Base-by-base conservation (phyloP, 768 basidiomycete species). In the Tephrocybe sp. region DNA sequence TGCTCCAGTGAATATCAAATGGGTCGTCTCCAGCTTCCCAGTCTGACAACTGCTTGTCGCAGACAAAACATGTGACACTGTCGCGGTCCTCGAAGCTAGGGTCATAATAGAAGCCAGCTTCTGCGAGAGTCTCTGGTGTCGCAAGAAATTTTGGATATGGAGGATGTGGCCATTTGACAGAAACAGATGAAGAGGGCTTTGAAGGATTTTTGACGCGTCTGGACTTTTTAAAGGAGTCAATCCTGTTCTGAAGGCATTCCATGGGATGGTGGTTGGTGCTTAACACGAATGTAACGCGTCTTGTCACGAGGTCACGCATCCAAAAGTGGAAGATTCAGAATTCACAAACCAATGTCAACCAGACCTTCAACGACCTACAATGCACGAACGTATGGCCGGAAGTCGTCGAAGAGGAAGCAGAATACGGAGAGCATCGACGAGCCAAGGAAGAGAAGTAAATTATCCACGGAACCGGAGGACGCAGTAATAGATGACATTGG, bases 1-100 rank as follows among this genome's bases (percentile, higher is more conserved):
- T 89, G 30, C 72, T 64, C 65, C 77, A 85, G 61, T 98, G 95
- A 34, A 96, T 85, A 35, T 81, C 75, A 57, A 89, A 87, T 1
- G 95, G 94, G 68, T 95, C 89, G 59, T 98, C 94, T 0, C 81
- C 72, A 39, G 74, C 75, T 41, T 88, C 88, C 95, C 95, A 98
- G 16, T 87, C 89, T 48, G 83, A 81, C 8, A 98, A 75, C 54
- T 86, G 76, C 60, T 94, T 90, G 39, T 75, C 77, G 70, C 95
- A 98, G 56, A 87, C 71, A 65, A 86, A 97, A 66, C 95, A 98
- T 4, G 79, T 75, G 17, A 89, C 92, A 59, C 81, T 85, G 68
- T 94, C 91, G 13, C 72, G 73, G 53, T 86, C 83, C 19, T 83
- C 79, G 52, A 72, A 70, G 56, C 78, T 80, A 0, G 91, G 91